Evolutionary conservation across 331 rosid genomes (phyloP).

Genomic region (Rosa hybrid): DNA sequence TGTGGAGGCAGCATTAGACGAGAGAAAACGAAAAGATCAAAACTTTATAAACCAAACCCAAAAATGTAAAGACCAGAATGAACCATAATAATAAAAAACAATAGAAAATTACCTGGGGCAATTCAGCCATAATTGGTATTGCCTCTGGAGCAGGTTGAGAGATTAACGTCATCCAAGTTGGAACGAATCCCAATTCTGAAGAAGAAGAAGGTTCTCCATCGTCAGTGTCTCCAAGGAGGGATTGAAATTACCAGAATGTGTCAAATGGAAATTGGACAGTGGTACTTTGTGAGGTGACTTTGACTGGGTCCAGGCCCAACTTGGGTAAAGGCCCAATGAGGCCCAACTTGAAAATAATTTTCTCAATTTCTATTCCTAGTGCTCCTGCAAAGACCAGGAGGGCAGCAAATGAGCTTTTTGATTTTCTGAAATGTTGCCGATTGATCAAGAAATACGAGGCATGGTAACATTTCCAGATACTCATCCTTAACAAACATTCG

Average conservation of each 20-base stretch:
- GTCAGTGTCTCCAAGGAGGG: not conserved
- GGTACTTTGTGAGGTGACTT: not conserved
- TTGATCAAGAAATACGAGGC: slow-evolving; percentile 71
- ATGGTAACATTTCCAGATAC: slow-evolving; percentile 64
- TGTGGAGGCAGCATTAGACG: not conserved
- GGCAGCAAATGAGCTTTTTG: too few relatives aligned
- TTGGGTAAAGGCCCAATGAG: too few relatives aligned
- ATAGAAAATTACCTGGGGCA: slow-evolving; percentile 8
- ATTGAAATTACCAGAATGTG: not conserved
- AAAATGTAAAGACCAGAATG: not conserved
- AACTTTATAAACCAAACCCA: not conserved
- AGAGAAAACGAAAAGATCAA: not conserved
- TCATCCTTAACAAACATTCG: slow-evolving; percentile 24
- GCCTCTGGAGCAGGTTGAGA: slow-evolving; percentile 17
- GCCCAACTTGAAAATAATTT: too few relatives aligned
- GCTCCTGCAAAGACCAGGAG: too few relatives aligned
- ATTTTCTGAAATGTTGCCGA: slow-evolving; percentile 21
- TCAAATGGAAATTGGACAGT: not conserved
- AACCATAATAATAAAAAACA: not conserved
- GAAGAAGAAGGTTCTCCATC: not conserved
- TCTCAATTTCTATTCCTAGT: too few relatives aligned
- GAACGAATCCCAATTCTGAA: not conserved
- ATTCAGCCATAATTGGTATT: slow-evolving; percentile 6
- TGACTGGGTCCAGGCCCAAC: slow-evolving; percentile 6
- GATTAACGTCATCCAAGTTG: not conserved